Percentiles rank a stretch among this genome's conserved stretches.
These are phyloP conservation scores for Sporodiniella umbellata DNA, from an alignment of 371 early-diverging fungal genomes.

Conservation along the genomic window DNA sequence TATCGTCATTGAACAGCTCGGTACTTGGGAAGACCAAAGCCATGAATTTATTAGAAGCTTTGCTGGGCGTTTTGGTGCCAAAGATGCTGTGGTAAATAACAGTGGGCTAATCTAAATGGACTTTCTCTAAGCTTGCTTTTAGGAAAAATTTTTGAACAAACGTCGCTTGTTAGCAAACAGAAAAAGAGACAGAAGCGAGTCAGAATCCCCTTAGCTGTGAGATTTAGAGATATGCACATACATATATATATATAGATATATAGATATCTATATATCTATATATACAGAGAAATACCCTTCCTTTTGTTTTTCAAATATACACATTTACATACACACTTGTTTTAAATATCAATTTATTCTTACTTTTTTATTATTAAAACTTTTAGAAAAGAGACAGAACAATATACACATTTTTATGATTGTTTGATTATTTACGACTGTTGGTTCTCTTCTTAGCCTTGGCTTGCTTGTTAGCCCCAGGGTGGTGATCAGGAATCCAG, in stretches of 20 bases:
- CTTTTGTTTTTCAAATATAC: conserved; percentile 44
- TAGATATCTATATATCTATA: no score
- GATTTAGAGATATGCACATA: no score
- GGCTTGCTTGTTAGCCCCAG: conserved; percentile 28
- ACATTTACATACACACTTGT: conserved; percentile 35
- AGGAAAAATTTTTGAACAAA: conserved; percentile 25
- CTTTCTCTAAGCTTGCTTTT: neutral
- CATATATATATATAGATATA: no score
- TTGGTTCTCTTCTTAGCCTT: conserved; percentile 41
- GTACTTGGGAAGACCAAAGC: conserved; percentile 69
- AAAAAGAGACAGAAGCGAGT: conserved; percentile 15
- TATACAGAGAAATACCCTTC: no score
- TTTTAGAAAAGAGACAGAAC: neutral
- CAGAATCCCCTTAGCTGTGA: conserved; percentile 9
- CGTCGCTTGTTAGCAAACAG: conserved; percentile 17
- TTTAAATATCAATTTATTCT: neutral
- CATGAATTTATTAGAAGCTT: conserved; percentile 73
- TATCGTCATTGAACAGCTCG: conserved; percentile 52
- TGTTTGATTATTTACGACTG: neutral
- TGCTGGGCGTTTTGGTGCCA: conserved; percentile 61
- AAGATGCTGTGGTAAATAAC: conserved; percentile 30
- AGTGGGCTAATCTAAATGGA: no score
- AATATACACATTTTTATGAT: neutral
- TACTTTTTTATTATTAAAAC: neutral
- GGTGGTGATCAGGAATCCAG: conserved; percentile 48